Evolutionary conservation across 2,329 filamentous ascomycete genomes (phyloP).

Genomic region (Cercospora janseana): DNA sequence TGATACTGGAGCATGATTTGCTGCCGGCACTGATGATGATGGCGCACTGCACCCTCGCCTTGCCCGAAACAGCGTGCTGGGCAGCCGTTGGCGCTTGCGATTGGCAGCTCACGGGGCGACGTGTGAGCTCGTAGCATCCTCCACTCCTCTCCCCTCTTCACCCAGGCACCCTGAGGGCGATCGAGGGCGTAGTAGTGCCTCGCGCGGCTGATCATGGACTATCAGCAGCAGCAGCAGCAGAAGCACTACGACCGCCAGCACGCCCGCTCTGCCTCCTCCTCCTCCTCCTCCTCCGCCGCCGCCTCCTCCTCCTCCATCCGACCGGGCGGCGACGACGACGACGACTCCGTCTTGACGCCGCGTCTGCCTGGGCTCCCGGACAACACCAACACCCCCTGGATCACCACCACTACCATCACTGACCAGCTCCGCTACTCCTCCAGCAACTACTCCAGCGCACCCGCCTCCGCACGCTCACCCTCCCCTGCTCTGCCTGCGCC

Average conservation of each 20-base stretch:
- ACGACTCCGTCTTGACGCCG: not conserved
- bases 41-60: no score
- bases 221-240: no score
- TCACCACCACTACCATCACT: slow-evolving; percentile 1
- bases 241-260: no score
- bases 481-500: no score
- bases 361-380: not conserved
- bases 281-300: no score
- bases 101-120: slow-evolving; percentile 9
- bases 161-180: not conserved
- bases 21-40: not conserved
- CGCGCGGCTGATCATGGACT: not conserved
- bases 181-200: not conserved
- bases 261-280: no score
- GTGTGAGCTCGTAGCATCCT: slow-evolving; percentile 5
- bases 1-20: not conserved
- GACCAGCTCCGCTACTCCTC: slow-evolving; percentile 5
- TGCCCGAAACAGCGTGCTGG: slow-evolving; percentile 15
- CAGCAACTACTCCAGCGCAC: slow-evolving; percentile 14
- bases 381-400: not conserved
- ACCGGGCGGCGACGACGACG: no score
- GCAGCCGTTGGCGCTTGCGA: slow-evolving; percentile 13
- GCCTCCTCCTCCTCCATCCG: no score
- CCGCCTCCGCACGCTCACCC: slow-evolving; percentile 14
- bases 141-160: no score